These are phyloP conservation scores for Populus tremula DNA, from an alignment of 345 rosid species.

Conservation along the genomic window DNA sequence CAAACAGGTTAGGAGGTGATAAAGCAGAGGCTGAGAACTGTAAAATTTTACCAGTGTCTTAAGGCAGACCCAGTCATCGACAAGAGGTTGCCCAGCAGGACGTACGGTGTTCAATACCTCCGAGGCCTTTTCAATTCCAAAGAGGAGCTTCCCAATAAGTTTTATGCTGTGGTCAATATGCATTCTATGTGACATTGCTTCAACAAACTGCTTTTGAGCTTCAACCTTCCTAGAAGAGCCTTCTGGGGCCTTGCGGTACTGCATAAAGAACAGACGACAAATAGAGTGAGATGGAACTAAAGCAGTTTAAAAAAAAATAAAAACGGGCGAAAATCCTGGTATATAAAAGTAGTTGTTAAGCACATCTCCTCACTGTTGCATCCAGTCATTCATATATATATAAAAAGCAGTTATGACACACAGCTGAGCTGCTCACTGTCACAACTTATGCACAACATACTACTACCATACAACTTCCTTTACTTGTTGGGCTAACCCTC, in stretches of 20 bases:
- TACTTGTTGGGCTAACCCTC: neutral
- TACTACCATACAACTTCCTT: neutral
- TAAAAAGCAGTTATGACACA: no score
- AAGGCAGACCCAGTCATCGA: conserved; percentile 93
- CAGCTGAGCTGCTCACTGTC: no score
- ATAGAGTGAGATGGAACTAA: neutral
- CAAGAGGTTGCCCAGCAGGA: conserved; percentile 80
- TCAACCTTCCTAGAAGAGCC: conserved; percentile 67
- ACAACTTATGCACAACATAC: neutral
- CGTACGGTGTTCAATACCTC: conserved; percentile 58
- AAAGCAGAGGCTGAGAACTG: neutral
- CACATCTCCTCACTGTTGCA: no score
- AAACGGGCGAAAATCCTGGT: neutral
- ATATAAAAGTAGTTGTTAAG: neutral
- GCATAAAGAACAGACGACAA: conserved; percentile 16
- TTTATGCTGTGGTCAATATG: conserved; percentile 76
- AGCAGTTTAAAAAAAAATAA: neutral
- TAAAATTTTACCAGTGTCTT: conserved; percentile 54
- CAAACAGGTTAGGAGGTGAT: neutral
- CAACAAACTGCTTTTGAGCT: conserved; percentile 79
- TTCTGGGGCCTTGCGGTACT: conserved; percentile 94
- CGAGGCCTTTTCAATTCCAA: conserved; percentile 70
- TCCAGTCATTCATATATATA: no score
- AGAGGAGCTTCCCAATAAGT: conserved; percentile 77
- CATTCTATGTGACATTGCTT: conserved; percentile 89